Evolutionary conservation across 2,329 filamentous ascomycete species (phyloP).

Genomic region (Claviceps sp.): DNA sequence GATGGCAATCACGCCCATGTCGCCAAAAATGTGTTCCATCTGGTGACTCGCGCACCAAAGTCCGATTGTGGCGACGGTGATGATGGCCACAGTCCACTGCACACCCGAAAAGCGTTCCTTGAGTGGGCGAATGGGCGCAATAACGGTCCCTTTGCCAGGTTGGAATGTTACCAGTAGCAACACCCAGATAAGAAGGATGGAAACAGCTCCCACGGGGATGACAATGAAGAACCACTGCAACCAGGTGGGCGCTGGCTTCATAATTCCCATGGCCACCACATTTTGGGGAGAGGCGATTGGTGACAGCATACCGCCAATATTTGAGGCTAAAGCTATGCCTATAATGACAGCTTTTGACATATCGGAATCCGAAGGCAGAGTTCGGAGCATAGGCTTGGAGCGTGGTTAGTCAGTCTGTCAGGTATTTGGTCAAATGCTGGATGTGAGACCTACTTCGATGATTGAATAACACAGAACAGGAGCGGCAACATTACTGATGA

Average conservation of each 20-base stretch:
- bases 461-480: conserved; percentile 96
- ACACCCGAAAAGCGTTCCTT: conserved; percentile 78
- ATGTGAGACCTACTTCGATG: conserved; percentile 55
- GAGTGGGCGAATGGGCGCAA: conserved; percentile 80
- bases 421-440: not conserved
- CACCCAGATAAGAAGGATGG: conserved; percentile 77
- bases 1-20: conserved; percentile 97
- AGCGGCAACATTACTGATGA: conserved; percentile 96
- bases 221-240: conserved; percentile 94
- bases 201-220: conserved; percentile 82
- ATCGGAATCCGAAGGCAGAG: conserved; percentile 74
- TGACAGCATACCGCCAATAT: conserved; percentile 91
- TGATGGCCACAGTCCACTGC: conserved; percentile 82
- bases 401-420: not conserved
- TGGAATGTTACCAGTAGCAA: conserved; percentile 76
- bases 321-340: conserved; percentile 87
- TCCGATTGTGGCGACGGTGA: conserved; percentile 72
- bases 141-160: conserved; percentile 71
- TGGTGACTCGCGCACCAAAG: conserved; percentile 91
- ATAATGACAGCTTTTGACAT: conserved; percentile 95
- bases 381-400: conserved; percentile 73
- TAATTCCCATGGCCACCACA: conserved; percentile 90
- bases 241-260: conserved; percentile 86
- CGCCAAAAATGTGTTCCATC: conserved; percentile 75
- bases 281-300: conserved; percentile 97